Conservation (phyloP, 2,329 filamentous ascomycete species). For the Fusarium sp. region DNA sequence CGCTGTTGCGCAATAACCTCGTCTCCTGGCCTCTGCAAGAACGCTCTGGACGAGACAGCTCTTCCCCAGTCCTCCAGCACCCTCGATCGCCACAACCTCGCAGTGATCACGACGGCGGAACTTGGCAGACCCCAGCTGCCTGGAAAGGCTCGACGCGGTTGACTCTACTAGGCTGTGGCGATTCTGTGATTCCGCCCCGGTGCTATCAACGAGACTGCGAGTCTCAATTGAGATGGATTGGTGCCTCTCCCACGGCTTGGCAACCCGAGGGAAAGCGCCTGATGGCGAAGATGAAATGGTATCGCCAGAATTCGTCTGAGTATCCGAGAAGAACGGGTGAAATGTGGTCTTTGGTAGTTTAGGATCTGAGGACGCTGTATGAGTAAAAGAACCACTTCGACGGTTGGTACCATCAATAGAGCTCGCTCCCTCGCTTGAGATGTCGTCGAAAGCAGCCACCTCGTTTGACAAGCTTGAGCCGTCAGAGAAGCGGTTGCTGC, state of each 20-base stretch:
- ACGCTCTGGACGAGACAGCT: constrained; percentile 73
- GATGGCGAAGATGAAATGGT: constrained; percentile 62
- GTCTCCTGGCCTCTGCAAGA: constrained; percentile 68
- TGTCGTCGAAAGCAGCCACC: constrained; percentile 60
- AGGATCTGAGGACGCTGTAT: constrained; percentile 57
- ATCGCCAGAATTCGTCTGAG: constrained; percentile 56
- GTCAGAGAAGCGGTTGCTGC: constrained; percentile 63
- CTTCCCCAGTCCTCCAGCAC: constrained; percentile 73
- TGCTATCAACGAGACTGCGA: constrained; percentile 59
- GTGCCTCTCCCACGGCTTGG: constrained; percentile 64
- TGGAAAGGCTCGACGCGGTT: constrained; percentile 62
- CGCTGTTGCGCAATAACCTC: constrained; percentile 73
- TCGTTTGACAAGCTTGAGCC: constrained; percentile 66
- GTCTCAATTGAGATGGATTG: constrained; percentile 64
- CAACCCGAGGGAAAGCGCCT: constrained; percentile 50
- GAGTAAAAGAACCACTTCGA: constrained; percentile 62
- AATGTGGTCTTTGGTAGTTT: constrained; percentile 53
- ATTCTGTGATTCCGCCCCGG: constrained; percentile 54
- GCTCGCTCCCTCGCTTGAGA: constrained; percentile 71
- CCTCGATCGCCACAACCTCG: constrained; percentile 72
- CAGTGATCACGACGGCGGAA: constrained; percentile 72
- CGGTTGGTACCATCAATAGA: constrained; percentile 65
- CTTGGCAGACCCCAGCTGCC: constrained; percentile 67
- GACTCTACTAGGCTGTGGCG: constrained; percentile 60
- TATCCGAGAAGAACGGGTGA: constrained; percentile 58